phyloP scores from a whole-genome alignment of 179 eudicot species.

The Spergularia azorica region DNA sequence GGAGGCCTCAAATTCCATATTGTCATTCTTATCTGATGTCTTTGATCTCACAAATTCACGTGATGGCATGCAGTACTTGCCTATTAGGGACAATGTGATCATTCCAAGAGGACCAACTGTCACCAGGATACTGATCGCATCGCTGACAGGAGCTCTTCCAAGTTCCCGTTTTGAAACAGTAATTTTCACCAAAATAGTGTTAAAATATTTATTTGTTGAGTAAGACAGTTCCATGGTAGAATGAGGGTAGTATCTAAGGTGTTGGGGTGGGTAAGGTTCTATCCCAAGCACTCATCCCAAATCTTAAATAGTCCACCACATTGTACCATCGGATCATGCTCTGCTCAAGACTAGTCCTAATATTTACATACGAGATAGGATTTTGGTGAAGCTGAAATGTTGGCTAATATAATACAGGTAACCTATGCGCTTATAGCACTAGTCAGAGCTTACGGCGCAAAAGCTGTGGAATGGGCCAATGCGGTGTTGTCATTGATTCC shows the following conservation, averaged over 20 bases:
- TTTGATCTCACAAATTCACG: conserved; percentile 75
- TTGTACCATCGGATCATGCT: conserved; percentile 1
- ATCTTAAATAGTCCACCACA: neutral
- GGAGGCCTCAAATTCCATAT: conserved; percentile 96
- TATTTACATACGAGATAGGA: neutral
- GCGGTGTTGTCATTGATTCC: conserved; percentile 70
- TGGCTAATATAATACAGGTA: conserved; percentile 47
- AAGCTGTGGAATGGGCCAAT: conserved; percentile 87
- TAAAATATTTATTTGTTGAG: neutral
- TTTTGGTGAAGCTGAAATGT: conserved; percentile 1
- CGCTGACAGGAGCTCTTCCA: conserved; percentile 94
- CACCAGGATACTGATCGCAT: conserved; percentile 85
- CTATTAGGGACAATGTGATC: conserved; percentile 75
- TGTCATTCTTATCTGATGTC: conserved; percentile 83
- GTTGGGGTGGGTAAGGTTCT: conserved; percentile 3
- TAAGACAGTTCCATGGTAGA: conserved; percentile 12
- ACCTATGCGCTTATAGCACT: conserved; percentile 72
- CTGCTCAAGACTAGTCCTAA: neutral
- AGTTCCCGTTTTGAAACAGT: conserved; percentile 88
- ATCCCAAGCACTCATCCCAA: neutral
- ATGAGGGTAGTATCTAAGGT: neutral
- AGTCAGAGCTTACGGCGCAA: conserved; percentile 64
- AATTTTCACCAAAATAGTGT: neutral
- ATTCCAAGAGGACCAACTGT: conserved; percentile 80
- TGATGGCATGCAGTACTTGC: conserved; percentile 51